Base-by-base conservation (phyloP, 2,329 filamentous ascomycete species). In the Samsoniella hepiali region DNA sequence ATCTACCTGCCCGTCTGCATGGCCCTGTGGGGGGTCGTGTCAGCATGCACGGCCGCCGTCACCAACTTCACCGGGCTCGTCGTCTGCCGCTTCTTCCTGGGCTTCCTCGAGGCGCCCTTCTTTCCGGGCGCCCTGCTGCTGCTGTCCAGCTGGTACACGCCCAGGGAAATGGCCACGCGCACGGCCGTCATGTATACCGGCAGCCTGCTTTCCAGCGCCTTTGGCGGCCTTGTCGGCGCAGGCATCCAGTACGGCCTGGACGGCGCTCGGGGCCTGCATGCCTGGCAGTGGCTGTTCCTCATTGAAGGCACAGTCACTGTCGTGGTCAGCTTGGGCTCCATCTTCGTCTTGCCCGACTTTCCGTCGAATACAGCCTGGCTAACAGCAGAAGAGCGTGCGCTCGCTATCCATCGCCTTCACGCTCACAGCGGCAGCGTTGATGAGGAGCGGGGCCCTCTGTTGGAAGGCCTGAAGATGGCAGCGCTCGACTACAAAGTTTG, bases 231-330 rank as follows among this genome's bases (percentile, higher is more conserved):
- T 15, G 73, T 82, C 3, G 82, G 79, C 0, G 82, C 82, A 0
- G 81, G 76, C 0, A 80, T 85, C 2, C 68, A 84, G 0, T 77
- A 76, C 0, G 74, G 74, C n/a, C 55, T 81, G 10, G 74, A 75
- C 6, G 79, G 82, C 1, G 75, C 76, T 0, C 73, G 29, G 1
- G 70, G 76, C 13, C 74, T 88, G 0, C 76, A 75, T 50, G 74
- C 73, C 11, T 89, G 87, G 87, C 78, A 86, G 10, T 88, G 88
- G 86, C 87, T 90, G 63, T 90, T 89, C 64, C 81, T 81, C 11
- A 83, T 89, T 27, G 77, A 80, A 57, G 75, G 74, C 0, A 75
- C 77, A 11, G 72, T 78, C 22, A 77, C 79, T 60, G 67, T 84
- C 66, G 65, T 74, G 5, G 69, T 74, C 22, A 72, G 77, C 1